These are phyloP conservation scores for Ganoderma boninense DNA, from an alignment of 1,284 basidiomycete genomes.

Conservation along the genomic window DNA sequence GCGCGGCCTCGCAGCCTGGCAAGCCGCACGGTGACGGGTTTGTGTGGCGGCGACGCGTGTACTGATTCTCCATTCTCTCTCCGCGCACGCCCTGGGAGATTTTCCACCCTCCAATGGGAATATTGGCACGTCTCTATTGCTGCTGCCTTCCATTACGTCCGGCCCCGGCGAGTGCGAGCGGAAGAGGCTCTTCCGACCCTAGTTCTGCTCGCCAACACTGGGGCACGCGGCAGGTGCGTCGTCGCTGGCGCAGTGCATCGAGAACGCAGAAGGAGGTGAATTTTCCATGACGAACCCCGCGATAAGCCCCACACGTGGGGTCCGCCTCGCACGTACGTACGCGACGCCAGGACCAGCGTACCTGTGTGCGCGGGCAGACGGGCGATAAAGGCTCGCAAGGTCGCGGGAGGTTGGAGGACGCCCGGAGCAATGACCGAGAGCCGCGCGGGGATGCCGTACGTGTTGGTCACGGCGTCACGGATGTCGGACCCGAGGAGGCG, in stretches of 20 bases:
- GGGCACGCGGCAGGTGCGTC: constrained; percentile 5
- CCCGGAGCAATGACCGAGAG: constrained; percentile 3
- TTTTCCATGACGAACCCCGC: constrained; percentile 19
- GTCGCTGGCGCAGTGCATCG: constrained; percentile 7
- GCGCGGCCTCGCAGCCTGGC: neutral
- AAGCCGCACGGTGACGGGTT: neutral
- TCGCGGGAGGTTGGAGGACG: neutral
- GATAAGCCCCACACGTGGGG: constrained; percentile 33
- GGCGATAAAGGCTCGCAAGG: constrained; percentile 16
- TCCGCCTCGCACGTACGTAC: constrained; percentile 15
- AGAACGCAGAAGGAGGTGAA: neutral
- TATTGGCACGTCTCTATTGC: too few species aligned
- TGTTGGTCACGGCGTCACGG: constrained; percentile 14
- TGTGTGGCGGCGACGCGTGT: neutral
- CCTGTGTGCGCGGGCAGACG: neutral
- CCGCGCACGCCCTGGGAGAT: neutral
- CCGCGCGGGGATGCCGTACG: constrained; percentile 3
- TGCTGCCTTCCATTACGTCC: constrained; percentile 22
- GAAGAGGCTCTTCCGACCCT: constrained; percentile 1
- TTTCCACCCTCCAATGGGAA: neutral
- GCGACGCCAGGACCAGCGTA: constrained; percentile 9
- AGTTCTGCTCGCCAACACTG: constrained; percentile 18
- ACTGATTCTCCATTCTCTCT: constrained; percentile 4
- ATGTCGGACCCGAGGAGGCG: constrained; percentile 24
- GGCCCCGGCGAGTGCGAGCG: too few species aligned